These are phyloP conservation scores for Globisporangium cederbergense DNA, from an alignment of 352 stramenopile species.

Conservation along the genomic window DNA sequence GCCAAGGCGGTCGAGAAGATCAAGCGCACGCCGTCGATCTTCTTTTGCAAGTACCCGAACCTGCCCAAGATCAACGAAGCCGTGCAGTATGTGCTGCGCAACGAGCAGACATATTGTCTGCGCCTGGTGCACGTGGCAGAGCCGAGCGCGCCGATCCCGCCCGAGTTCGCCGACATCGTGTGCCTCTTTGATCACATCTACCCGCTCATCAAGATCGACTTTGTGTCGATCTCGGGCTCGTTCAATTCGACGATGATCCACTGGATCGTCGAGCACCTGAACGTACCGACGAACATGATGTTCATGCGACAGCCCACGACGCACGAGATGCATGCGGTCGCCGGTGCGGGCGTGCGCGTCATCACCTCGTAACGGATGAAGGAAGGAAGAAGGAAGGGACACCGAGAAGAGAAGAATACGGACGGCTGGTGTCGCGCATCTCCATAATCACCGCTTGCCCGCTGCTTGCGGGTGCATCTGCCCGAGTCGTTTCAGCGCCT, in stretches of 20 bases:
- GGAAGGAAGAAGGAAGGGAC: constrained; percentile 17
- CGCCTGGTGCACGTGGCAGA: constrained; percentile 79
- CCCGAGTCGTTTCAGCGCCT: not conserved
- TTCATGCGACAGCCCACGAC: constrained; percentile 81
- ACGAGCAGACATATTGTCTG: constrained; percentile 87
- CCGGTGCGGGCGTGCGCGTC: constrained; percentile 69
- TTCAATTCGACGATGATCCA: constrained; percentile 68
- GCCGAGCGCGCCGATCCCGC: constrained; percentile 23
- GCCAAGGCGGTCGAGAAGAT: constrained; percentile 73
- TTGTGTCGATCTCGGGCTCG: constrained; percentile 55
- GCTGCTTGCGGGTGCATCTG: not conserved
- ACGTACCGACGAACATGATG: constrained; percentile 83
- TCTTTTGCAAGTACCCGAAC: constrained; percentile 89
- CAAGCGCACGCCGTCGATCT: constrained; percentile 83
- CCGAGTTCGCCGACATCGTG: constrained; percentile 35
- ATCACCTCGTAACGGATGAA: constrained; percentile 69
- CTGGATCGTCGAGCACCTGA: constrained; percentile 62
- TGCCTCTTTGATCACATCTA: constrained; percentile 83
- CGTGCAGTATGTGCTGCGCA: constrained; percentile 86
- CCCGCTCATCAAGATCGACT: constrained; percentile 79
- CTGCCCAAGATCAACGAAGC: constrained; percentile 91
- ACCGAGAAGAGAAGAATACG: constrained; percentile 1
- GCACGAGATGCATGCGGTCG: constrained; percentile 57
- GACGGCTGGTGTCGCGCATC: not conserved
- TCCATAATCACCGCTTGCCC: not conserved